Evolutionary conservation across 176 grass and related monocot genomes (phyloP).

Genomic region (Oropetium thomaeum): DNA sequence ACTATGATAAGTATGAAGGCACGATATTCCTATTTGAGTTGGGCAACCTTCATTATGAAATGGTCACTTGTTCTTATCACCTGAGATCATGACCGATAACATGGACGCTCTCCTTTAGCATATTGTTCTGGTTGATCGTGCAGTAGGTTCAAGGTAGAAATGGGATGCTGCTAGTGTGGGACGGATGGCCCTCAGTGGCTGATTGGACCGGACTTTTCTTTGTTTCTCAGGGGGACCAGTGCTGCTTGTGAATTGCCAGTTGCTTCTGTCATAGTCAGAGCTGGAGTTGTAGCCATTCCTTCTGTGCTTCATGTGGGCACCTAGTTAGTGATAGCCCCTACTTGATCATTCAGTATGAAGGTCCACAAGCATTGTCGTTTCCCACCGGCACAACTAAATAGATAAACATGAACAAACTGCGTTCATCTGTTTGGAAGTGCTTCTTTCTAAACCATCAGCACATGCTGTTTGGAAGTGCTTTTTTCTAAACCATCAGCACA

Average conservation of each 20-base stretch:
- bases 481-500: too few species aligned
- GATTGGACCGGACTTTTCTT: slow-evolving; percentile 11
- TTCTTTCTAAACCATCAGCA: too few species aligned
- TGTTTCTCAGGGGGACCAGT: slow-evolving; percentile 27
- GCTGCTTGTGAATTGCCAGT: slow-evolving; percentile 25
- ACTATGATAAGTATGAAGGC: neutral
- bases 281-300: slow-evolving; percentile 15
- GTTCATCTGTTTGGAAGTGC: neutral
- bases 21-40: neutral
- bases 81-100: slow-evolving; percentile 12
- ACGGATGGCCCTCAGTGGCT: slow-evolving; percentile 25
- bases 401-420: neutral
- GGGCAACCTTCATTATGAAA: neutral
- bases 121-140: slow-evolving; percentile 21
- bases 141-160: slow-evolving; percentile 16
- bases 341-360: slow-evolving; percentile 15
- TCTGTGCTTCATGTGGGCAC: slow-evolving; percentile 26
- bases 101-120: neutral
- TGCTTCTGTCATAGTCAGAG: slow-evolving; percentile 44
- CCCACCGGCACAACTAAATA: neutral
- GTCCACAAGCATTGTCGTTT: slow-evolving; percentile 1
- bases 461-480: too few species aligned
- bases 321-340: slow-evolving; percentile 26
- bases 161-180: slow-evolving; percentile 25
- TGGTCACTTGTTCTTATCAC: slow-evolving; percentile 16